Evolutionary conservation across 208 protist genomes (phyloP), one percentile per base, ranked within the genome.

Genomic region (Angomonas deanei): DNA sequence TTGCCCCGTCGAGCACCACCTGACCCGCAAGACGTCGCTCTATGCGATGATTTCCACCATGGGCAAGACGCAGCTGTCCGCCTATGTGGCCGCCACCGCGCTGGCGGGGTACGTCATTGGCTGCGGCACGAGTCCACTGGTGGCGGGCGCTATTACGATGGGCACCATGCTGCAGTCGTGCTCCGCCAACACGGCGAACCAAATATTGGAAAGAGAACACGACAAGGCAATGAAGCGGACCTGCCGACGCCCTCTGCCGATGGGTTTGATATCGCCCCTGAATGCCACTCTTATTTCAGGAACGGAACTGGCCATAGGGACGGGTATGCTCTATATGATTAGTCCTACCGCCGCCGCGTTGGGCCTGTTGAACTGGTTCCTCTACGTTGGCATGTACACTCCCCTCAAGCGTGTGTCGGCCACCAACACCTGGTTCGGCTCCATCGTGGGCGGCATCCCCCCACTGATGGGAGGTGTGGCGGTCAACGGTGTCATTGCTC

Each of bases 171-270:
- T 94, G 27, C 86, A 94, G 61, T 86, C 80, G 19, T 89, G 78
- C 68, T 94, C 87, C 0, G 91, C 91, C 28, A 96, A 96, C 71
- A 94, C 88, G 19, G 86, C 82, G 8, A 96, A 96, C 65, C 91
- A 96, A 56, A 76, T 92, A 54, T 80, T 93, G 32, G 91, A 96
- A 68, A 56, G 65, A 21, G 64, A 80, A 33, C 82, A 93, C 64
- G 91, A 96, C 65, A 80, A 71, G 49, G 64, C 88, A 47, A 96
- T 96, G 91, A 96, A 92, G 70, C 85, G 91, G 49, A 96, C 91
- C n/a, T 89, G 84, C 59, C 80, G 82, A 8, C 83, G 91, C 3
- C 91, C 91, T 26, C 56, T 96, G 57, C 85, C 87, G 24, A 91
- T 88, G 80, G 75, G 78, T 52, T 64, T 80, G 54, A 78, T 96